Evolutionary conservation across 176 grass and related monocot species (phyloP).

Genomic region (Eleusine indica): DNA sequence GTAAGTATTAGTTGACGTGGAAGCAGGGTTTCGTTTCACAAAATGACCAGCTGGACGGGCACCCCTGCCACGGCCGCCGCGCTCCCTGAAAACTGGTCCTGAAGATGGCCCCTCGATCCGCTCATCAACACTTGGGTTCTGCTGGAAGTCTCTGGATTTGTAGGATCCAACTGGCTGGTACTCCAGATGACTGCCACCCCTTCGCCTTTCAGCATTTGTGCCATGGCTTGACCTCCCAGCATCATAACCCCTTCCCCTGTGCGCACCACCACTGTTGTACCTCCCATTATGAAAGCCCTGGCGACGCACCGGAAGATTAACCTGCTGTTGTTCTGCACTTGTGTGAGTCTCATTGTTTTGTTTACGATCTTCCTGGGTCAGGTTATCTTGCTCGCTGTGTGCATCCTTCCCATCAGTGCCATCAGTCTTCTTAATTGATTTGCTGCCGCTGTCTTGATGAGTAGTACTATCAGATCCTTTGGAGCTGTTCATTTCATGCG

Average conservation of each 20-base stretch:
- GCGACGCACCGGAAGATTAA: conserved; percentile 32
- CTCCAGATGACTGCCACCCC: conserved; percentile 55
- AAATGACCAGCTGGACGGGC: conserved; percentile 42
- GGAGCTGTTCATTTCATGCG: neutral
- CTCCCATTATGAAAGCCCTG: conserved; percentile 55
- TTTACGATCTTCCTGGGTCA: conserved; percentile 14
- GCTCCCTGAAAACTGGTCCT: conserved; percentile 47
- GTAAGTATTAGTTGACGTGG: conserved; percentile 28
- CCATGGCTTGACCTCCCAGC: conserved; percentile 45
- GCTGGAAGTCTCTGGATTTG: conserved; percentile 47
- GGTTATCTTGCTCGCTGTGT: conserved; percentile 13
- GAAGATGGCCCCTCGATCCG: conserved; percentile 16
- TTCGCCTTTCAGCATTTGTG: conserved; percentile 45
- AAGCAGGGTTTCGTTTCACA: conserved; percentile 39
- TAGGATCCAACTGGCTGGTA: conserved; percentile 66
- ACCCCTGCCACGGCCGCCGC: conserved; percentile 28
- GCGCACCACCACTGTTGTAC: conserved; percentile 50
- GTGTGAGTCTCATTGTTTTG: conserved; percentile 34
- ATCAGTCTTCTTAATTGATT: conserved; percentile 1
- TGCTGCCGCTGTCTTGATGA: conserved; percentile 33
- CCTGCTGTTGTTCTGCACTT: conserved; percentile 44
- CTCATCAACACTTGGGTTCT: conserved; percentile 43
- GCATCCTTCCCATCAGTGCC: conserved; percentile 3
- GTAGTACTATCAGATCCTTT: conserved; percentile 30
- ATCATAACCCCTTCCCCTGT: conserved; percentile 61